Conservation (phyloP, 257 asterid genomes). For the Capsicum pubescens region DNA sequence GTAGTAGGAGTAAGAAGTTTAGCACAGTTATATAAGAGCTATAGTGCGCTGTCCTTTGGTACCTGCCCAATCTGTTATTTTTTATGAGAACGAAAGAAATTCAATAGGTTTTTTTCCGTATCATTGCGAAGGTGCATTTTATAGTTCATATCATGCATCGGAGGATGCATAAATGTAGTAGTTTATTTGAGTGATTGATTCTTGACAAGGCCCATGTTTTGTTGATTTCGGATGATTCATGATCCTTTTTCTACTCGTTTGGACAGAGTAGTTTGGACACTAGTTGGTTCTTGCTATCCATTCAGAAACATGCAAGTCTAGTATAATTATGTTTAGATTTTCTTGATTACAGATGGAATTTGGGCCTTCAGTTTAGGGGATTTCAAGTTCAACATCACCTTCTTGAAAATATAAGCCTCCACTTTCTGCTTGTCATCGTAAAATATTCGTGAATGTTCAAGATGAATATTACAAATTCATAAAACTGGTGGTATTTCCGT, state of each 20-base stretch:
- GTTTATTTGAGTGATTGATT: background rate
- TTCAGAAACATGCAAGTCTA: background rate
- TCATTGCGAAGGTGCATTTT: background rate
- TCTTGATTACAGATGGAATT: background rate
- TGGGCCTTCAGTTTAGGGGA: background rate
- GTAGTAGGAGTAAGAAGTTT: background rate
- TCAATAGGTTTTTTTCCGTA: background rate
- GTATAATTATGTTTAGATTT: background rate
- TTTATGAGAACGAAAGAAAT: background rate
- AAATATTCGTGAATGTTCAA: background rate
- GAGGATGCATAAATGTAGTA: constrained; percentile 5
- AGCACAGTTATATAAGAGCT: background rate
- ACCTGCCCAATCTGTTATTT: background rate
- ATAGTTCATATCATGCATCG: background rate
- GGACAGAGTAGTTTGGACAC: background rate
- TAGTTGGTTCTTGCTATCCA: constrained; percentile 13
- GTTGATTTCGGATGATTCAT: constrained; percentile 11
- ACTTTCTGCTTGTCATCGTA: background rate
- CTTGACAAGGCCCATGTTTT: background rate
- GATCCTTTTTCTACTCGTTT: background rate
- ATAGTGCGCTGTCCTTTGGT: background rate
- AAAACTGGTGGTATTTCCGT: background rate
- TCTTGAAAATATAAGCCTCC: background rate
- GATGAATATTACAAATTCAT: background rate
- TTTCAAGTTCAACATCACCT: background rate